These are phyloP conservation scores for Polygonum aviculare DNA, from an alignment of 148 eudicot species.

Conservation along the genomic window DNA sequence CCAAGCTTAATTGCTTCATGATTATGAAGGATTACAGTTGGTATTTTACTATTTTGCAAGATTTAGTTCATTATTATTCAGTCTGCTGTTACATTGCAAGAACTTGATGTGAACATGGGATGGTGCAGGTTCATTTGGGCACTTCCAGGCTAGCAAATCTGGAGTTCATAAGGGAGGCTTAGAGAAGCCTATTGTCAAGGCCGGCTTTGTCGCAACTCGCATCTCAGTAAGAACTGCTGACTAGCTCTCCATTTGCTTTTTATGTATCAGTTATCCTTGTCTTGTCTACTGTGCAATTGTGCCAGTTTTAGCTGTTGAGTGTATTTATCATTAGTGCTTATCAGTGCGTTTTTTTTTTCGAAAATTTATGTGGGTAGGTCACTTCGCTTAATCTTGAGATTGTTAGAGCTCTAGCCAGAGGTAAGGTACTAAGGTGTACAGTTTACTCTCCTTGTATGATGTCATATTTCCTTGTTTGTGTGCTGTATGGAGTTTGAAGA, in stretches of 20 bases:
- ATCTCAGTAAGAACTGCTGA: constrained; percentile 60
- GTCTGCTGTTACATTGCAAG: background rate
- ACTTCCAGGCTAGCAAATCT: constrained; percentile 98
- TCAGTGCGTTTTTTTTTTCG: background rate
- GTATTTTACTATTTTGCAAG: background rate
- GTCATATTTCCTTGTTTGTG: background rate
- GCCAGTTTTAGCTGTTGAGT: background rate
- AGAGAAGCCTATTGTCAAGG: constrained; percentile 62
- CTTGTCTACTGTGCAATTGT: background rate
- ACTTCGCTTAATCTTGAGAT: constrained; percentile 86
- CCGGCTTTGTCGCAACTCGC: constrained; percentile 97
- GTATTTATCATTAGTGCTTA: background rate
- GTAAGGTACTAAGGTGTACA: constrained; percentile 31
- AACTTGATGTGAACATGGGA: background rate
- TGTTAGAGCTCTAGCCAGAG: constrained; percentile 91
- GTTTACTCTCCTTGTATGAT: background rate
- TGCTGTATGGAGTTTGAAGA: background rate
- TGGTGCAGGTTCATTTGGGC: constrained; percentile 87
- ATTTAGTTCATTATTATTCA: background rate
- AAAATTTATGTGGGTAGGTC: constrained; percentile 39
- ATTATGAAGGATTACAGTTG: background rate
- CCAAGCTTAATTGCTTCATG: background rate
- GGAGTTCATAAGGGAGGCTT: constrained; percentile 92
- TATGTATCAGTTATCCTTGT: background rate
- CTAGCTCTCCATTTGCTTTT: background rate